Evolutionary conservation across 441 rosid genomes (phyloP).

Genomic region (Iberis amara): DNA sequence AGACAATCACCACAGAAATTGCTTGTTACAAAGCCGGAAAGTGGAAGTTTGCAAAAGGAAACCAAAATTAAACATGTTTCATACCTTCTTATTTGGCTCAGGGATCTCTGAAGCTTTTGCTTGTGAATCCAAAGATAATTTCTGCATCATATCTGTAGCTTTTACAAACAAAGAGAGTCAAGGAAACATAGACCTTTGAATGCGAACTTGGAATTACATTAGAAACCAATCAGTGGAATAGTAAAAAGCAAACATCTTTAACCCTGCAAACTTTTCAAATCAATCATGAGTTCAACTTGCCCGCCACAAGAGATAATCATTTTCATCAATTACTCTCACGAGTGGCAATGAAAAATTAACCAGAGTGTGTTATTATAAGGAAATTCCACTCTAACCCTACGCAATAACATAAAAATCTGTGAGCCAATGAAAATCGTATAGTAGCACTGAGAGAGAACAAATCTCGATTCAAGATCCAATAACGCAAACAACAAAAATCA

Average conservation of each 20-base stretch:
- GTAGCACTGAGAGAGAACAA: not conserved
- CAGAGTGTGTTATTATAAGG: not conserved
- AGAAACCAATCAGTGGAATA: not conserved
- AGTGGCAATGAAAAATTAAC: too few relatives aligned
- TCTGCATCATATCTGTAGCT: constrained; percentile 74
- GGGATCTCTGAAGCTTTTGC: constrained; percentile 56
- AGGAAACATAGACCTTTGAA: constrained; percentile 31
- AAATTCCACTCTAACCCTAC: not conserved
- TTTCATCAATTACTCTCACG: not conserved
- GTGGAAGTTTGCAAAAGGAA: not conserved
- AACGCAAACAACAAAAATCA: constrained; percentile 5
- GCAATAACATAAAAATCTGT: not conserved
- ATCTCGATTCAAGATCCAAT: not conserved
- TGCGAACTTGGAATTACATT: not conserved
- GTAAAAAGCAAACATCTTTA: not conserved
- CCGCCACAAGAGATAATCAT: not conserved
- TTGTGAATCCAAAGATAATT: constrained; percentile 58
- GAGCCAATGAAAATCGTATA: not conserved
- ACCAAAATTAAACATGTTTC: not conserved
- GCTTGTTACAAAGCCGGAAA: not conserved
- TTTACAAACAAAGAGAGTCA: constrained; percentile 42
- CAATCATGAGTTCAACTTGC: not conserved
- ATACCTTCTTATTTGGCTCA: constrained; percentile 65
- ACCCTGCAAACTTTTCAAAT: not conserved
- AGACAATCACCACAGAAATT: not conserved